phyloP scores from a whole-genome alignment of 1,284 basidiomycete species.

The Singerocomus inundabilis region DNA sequence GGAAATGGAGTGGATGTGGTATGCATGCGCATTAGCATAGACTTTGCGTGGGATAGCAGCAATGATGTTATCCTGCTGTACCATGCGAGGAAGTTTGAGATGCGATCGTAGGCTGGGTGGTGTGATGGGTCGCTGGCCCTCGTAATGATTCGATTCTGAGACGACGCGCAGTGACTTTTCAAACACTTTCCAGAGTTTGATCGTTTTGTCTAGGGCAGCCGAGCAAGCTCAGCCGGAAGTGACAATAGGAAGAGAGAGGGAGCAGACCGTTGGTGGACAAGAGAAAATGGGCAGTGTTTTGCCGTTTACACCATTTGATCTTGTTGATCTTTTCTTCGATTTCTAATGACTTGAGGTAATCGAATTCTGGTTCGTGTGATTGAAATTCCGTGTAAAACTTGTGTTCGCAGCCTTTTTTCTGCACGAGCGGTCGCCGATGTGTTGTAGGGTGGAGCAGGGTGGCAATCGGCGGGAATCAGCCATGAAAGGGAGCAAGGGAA shows the following conservation, averaged over 20 bases:
- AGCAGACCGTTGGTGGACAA: constrained; percentile 90
- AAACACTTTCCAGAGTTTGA: constrained; percentile 99
- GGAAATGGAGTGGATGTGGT: constrained; percentile 99
- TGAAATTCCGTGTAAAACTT: constrained; percentile 99
- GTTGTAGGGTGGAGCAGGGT: constrained; percentile 3
- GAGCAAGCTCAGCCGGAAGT: constrained; percentile 1
- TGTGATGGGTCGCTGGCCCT: constrained; percentile 67
- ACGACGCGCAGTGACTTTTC: constrained; percentile 97
- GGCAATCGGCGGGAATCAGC: constrained; percentile 34
- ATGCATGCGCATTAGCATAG: constrained; percentile 98
- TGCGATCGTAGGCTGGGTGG: constrained; percentile 55
- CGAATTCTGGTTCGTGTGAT: constrained; percentile 99
- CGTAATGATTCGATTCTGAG: constrained; percentile 93
- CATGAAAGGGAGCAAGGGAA: constrained; percentile 7
- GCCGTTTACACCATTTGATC: constrained; percentile 99
- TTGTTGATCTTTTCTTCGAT: constrained; percentile 99
- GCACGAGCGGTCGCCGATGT: constrained; percentile 8
- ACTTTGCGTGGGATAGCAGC: constrained; percentile 98
- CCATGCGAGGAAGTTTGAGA: constrained; percentile 85
- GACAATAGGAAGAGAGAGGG: constrained; percentile 2
- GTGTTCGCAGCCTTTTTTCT: constrained; percentile 99
- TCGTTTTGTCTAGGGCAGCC: constrained; percentile 87
- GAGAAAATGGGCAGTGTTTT: constrained; percentile 96
- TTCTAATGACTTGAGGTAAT: constrained; percentile 99
- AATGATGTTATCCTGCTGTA: constrained; percentile 95